phyloP scores from a whole-genome alignment of 2,329 filamentous ascomycete species.

The Ophiocordyceps polyrhachis-furcata region DNA sequence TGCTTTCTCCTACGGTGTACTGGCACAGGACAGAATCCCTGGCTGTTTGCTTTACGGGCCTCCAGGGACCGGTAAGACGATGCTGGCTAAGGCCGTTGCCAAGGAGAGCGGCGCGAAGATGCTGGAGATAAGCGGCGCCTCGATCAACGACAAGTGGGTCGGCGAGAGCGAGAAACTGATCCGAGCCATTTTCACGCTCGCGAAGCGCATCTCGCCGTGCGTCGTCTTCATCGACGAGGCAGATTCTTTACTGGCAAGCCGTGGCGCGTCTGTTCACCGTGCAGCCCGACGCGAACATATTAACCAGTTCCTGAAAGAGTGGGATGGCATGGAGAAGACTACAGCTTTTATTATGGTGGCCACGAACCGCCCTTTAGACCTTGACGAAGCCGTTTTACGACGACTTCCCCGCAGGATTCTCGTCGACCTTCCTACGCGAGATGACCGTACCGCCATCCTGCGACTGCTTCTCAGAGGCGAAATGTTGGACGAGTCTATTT shows the following conservation, averaged over 20 bases:
- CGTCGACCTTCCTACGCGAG: conserved; percentile 50
- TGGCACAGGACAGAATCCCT: conserved; percentile 78
- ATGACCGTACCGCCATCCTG: conserved; percentile 50
- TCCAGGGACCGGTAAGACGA: conserved; percentile 60
- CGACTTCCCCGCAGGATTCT: conserved; percentile 54
- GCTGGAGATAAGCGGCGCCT: conserved; percentile 80
- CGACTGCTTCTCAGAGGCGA: conserved; percentile 55
- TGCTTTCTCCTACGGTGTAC: conserved; percentile 88
- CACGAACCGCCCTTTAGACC: conserved; percentile 85
- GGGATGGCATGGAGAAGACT: conserved; percentile 73
- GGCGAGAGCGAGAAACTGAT: conserved; percentile 96
- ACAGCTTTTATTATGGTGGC: conserved; percentile 96
- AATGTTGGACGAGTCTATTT: conserved; percentile 38
- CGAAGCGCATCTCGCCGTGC: conserved; percentile 77
- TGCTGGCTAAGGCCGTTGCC: conserved; percentile 50
- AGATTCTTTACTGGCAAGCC: conserved; percentile 73
- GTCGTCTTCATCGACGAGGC: conserved; percentile 97
- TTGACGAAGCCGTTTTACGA: conserved; percentile 75
- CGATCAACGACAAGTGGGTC: conserved; percentile 91
- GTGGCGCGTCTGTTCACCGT: conserved; percentile 45
- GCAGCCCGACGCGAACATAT: conserved; percentile 72
- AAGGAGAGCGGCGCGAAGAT: conserved; percentile 49
- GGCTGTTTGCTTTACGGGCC: conserved; percentile 79
- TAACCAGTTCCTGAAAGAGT: conserved; percentile 92
- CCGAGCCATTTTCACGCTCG: conserved; percentile 74